Base-by-base conservation (phyloP, 805 yeast species). In the Middelhovenomyces tepae region DNA sequence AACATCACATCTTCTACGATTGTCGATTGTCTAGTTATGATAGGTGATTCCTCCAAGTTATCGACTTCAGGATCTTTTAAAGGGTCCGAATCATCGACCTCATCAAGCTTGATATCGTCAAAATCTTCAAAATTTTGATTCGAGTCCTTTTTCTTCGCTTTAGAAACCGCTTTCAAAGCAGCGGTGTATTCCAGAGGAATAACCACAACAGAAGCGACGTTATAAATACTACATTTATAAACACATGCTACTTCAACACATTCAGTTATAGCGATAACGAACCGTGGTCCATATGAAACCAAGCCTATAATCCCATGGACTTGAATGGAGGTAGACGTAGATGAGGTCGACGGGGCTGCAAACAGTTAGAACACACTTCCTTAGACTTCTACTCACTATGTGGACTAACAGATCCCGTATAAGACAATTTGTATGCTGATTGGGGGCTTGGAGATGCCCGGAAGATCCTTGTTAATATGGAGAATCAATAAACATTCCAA, bases 291-390 rank as follows among this genome's bases (percentile, higher is more conserved):
- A 26, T 31, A 27, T 31, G 38, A 34, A 5, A 45, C 23, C 26
- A 34, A 27, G 2, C 48, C 48, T 7, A 45, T 18, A 7, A 45
- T 19, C 10, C 48, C 48, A 25, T 31, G n/a, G n/a, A n/a, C n/a
- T n/a, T n/a, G n/a, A n/a, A n/a, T n/a, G n/a, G n/a, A n/a, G n/a
- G n/a, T n/a, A n/a, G n/a, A n/a, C n/a, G n/a, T n/a, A n/a, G n/a
- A n/a, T n/a, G n/a, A n/a, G n/a, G n/a, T n/a, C n/a, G n/a, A n/a
- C n/a, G n/a, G n/a, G n/a, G n/a, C n/a, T n/a, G n/a, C n/a, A n/a
- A n/a, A n/a, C n/a, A n/a, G n/a, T n/a, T n/a, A n/a, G n/a, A n/a
- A n/a, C n/a, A n/a, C n/a, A 31, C 6, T 10, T n/a, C n/a, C 22
- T 14, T 11, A 31, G 31, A 11, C 29, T 13, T 7, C 7, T 18